phyloP scores from a whole-genome alignment of 805 yeast species.

The Zygosaccharomyces gambellarensis region DNA sequence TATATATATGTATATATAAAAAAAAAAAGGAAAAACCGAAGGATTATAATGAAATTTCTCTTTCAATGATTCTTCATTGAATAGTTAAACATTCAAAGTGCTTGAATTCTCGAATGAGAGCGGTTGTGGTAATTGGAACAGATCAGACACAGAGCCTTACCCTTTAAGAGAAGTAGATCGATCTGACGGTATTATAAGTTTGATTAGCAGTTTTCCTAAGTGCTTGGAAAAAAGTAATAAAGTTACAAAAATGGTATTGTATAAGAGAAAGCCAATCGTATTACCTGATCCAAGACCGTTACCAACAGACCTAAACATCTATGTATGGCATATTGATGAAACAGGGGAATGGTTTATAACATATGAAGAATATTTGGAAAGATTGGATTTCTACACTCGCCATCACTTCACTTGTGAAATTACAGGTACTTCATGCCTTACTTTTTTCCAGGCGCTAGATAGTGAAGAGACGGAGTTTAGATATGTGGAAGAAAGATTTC shows the following conservation, averaged over 20 bases:
- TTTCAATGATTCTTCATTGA: not conserved
- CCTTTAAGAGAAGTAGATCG: not conserved
- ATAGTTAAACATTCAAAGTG: not conserved
- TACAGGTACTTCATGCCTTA: slow-evolving; percentile 87
- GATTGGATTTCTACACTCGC: slow-evolving; percentile 67
- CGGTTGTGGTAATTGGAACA: not conserved
- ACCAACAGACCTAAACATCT: slow-evolving; percentile 51
- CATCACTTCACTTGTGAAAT: slow-evolving; percentile 91
- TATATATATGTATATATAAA: not conserved
- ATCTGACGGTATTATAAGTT: not conserved
- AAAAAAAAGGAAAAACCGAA: slow-evolving; percentile 3
- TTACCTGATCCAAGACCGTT: slow-evolving; percentile 53
- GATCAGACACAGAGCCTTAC: not conserved
- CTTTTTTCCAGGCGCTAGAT: slow-evolving; percentile 82
- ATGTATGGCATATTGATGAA: slow-evolving; percentile 76
- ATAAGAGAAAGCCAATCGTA: slow-evolving; percentile 66
- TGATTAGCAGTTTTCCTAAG: not conserved
- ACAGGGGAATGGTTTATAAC: slow-evolving; percentile 84
- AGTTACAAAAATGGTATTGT: slow-evolving; percentile 53
- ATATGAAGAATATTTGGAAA: slow-evolving; percentile 68
- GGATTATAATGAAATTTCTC: not conserved
- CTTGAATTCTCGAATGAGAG: not conserved
- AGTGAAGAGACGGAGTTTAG: slow-evolving; percentile 62
- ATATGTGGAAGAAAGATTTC: slow-evolving; percentile 75
- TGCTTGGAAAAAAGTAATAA: not conserved